Evolutionary conservation across 768 basidiomycete genomes (phyloP).

Genomic region (Trichaptum fuscoviolaceum): DNA sequence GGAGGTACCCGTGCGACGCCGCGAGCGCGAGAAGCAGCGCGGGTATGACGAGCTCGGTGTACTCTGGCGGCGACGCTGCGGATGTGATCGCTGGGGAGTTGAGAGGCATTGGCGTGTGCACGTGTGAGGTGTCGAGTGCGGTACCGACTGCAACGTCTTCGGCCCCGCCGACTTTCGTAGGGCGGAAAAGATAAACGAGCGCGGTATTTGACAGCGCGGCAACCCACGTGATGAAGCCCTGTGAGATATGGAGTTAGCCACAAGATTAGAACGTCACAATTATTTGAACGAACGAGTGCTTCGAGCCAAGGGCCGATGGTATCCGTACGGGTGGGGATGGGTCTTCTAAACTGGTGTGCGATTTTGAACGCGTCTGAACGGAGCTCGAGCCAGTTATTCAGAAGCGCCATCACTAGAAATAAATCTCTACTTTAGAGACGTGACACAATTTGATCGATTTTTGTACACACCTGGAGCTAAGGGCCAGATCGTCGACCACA

Average conservation of each 20-base stretch:
- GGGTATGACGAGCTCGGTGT: conserved; percentile 47
- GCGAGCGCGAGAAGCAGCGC: conserved; percentile 71
- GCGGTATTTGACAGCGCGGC: conserved; percentile 84
- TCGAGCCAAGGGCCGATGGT: conserved; percentile 95
- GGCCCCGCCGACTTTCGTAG: conserved; percentile 21
- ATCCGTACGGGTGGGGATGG: conserved; percentile 82
- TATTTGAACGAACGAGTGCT: conserved; percentile 48
- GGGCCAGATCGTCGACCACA: conserved; percentile 96
- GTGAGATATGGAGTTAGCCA: background rate
- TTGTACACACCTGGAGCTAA: conserved; percentile 61
- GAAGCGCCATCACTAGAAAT: conserved; percentile 61
- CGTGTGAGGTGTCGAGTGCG: conserved; percentile 18
- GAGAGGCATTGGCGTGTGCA: conserved; percentile 10
- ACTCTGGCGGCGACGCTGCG: conserved; percentile 13
- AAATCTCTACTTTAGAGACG: background rate
- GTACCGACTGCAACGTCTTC: conserved; percentile 22
- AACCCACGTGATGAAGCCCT: conserved; percentile 80
- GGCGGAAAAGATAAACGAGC: conserved; percentile 85
- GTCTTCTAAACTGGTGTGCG: conserved; percentile 74
- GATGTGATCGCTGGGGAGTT: conserved; percentile 7
- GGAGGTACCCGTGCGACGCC: conserved; percentile 82
- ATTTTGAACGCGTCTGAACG: conserved; percentile 97
- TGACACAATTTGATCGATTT: background rate
- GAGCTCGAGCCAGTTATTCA: conserved; percentile 91
- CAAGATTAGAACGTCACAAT: background rate